Percentiles rank a stretch among this genome's conserved stretches.
Evolutionary conservation across 2,329 filamentous ascomycete genomes (phyloP).

Genomic region (Remersonia thermophila): DNA sequence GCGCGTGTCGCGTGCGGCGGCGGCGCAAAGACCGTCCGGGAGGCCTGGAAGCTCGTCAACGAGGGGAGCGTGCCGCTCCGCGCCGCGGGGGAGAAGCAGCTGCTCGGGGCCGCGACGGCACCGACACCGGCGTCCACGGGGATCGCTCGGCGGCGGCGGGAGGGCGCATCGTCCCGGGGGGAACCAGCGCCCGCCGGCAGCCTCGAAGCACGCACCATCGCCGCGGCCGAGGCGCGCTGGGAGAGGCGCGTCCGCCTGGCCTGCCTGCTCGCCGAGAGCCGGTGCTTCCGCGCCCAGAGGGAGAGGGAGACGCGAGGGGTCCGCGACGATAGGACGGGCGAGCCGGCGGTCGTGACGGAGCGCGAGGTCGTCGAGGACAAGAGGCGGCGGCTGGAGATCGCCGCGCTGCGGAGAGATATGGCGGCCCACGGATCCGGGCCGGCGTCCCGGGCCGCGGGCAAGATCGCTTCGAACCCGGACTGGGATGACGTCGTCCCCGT

Average conservation of each 20-base stretch:
- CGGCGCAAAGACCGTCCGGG: slow-evolving; percentile 38
- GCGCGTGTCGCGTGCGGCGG: slow-evolving; percentile 20
- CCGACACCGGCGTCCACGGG: too few relatives aligned
- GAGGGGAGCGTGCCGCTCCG: slow-evolving; percentile 40
- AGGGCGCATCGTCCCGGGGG: too few relatives aligned
- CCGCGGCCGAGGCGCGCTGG: slow-evolving; percentile 22
- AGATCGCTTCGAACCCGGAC: slow-evolving; percentile 54
- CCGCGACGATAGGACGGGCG: slow-evolving; percentile 12
- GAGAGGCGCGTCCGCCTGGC: slow-evolving; percentile 31
- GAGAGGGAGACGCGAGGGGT: slow-evolving; percentile 17
- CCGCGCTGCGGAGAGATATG: slow-evolving; percentile 40
- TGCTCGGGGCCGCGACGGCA: too few relatives aligned
- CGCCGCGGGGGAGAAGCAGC: slow-evolving; percentile 21
- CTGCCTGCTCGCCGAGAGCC: slow-evolving; percentile 31
- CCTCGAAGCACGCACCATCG: too few relatives aligned
- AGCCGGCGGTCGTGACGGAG: slow-evolving; percentile 19
- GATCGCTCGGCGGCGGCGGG: too few relatives aligned
- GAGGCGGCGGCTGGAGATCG: slow-evolving; percentile 37
- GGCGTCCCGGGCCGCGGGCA: slow-evolving; percentile 21
- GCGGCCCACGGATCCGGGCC: slow-evolving; percentile 30
- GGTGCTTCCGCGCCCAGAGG: slow-evolving; percentile 30
- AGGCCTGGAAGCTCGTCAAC: slow-evolving; percentile 45
- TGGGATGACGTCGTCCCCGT: slow-evolving; percentile 83
- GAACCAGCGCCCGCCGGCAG: too few relatives aligned
- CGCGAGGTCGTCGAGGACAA: slow-evolving; percentile 35